phyloP scores from a whole-genome alignment of 2,329 filamentous ascomycete genomes.

The Aspergillus texensis region DNA sequence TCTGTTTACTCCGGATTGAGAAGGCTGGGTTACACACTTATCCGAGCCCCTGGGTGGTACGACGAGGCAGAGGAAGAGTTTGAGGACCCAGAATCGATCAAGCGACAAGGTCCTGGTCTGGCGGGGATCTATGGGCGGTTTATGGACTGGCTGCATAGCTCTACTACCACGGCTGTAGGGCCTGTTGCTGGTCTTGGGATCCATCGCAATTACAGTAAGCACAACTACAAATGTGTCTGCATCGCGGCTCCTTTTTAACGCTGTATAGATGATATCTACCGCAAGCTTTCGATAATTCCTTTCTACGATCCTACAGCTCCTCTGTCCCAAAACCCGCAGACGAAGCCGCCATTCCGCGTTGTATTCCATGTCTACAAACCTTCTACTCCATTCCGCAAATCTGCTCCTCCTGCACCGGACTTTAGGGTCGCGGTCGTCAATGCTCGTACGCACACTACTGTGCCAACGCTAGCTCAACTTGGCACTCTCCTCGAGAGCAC shows the following conservation, averaged over 20 bases:
- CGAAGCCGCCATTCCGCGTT: constrained; percentile 65
- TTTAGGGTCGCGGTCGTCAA: constrained; percentile 84
- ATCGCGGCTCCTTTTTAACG: constrained; percentile 39
- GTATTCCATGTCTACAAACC: constrained; percentile 85
- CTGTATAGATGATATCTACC: constrained; percentile 68
- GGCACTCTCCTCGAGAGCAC: constrained; percentile 71
- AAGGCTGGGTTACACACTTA: constrained; percentile 77
- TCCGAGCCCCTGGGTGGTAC: constrained; percentile 64
- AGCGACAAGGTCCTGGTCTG: constrained; percentile 26
- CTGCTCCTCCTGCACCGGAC: constrained; percentile 75
- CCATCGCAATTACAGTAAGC: constrained; percentile 56
- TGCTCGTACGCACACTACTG: constrained; percentile 64
- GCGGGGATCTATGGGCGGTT: constrained; percentile 36
- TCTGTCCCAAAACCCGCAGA: constrained; percentile 23
- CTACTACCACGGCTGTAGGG: constrained; percentile 41
- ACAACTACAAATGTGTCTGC: background rate
- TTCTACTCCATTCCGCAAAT: constrained; percentile 71
- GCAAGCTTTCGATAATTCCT: constrained; percentile 72
- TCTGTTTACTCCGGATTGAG: constrained; percentile 86
- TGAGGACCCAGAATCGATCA: constrained; percentile 9
- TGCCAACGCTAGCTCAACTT: constrained; percentile 76
- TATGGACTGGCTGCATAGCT: constrained; percentile 36
- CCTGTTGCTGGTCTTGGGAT: constrained; percentile 57
- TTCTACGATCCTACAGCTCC: constrained; percentile 63
- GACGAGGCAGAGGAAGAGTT: constrained; percentile 33